Evolutionary conservation across 768 basidiomycete species (phyloP), one percentile per base, ranked within the genome.

Genomic region (Serendipita vermifera): DNA sequence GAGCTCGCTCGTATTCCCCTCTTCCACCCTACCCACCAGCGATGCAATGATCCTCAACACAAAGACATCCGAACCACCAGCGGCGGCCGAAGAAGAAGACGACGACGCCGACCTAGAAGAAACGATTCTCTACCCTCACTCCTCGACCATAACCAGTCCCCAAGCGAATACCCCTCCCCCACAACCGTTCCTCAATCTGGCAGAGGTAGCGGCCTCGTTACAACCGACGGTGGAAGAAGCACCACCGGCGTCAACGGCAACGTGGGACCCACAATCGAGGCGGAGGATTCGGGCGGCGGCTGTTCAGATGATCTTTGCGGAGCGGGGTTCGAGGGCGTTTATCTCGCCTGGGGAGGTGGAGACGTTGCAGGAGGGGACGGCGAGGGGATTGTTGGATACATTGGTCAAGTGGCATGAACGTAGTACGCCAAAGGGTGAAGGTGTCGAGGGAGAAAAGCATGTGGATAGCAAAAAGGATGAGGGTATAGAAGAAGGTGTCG

Each of bases 231-330:
- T 2, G 14, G 39, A 22, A 31, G 27, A n/a, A 31, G 11, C 24
- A 33, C n/a, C 39, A 32, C 17, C 40, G 33, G n/a, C 9, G 29
- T 14, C 17, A 14, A 15, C 13, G 31, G 20, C 46, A 15, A 26
- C 57, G 33, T 27, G 17, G 14, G 31, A n/a, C 55, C 61, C 33
- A 20, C 29, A 40, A 26, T 15, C 26, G 22, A 62, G 58, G 17
- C 63, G 71, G 15, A 61, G 63, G 57, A 87, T 89, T 62, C 76
- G 77, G 62, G 87, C 83, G n/a, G 83, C 87, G 14, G 82, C 83
- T 14, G 78, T 78, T 20, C 87, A 89, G 58, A 85, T 88, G 77
- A 77, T 88, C 3, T 90, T 86, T 63, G 87, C 87, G n/a, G 76
- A 81, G 38, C 78, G 87, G 46, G 74, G 72, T 38, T 82, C 84